phyloP scores from a whole-genome alignment of 2,329 filamentous ascomycete genomes.

The Fusarium virguliforme region DNA sequence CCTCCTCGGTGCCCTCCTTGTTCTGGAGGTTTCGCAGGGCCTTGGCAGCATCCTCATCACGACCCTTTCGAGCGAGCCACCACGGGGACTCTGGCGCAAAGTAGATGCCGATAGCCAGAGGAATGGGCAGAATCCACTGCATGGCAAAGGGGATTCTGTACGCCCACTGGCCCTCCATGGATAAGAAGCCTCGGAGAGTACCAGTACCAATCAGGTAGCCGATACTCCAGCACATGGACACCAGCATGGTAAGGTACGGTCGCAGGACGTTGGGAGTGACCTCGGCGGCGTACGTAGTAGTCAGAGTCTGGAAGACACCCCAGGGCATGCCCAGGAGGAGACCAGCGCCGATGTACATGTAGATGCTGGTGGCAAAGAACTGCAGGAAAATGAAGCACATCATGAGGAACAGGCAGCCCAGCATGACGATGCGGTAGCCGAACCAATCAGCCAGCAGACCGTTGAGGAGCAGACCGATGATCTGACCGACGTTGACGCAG shows the following conservation, averaged over 20 bases:
- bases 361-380: constrained; percentile 62
- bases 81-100: constrained; percentile 67
- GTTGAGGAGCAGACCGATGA: constrained; percentile 66
- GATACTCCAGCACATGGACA: constrained; percentile 66
- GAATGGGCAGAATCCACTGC: constrained; percentile 65
- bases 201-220: constrained; percentile 63
- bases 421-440: constrained; percentile 64
- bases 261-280: constrained; percentile 62
- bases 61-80: constrained; percentile 63
- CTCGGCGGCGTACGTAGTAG: constrained; percentile 66
- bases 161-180: constrained; percentile 60
- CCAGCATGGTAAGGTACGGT: constrained; percentile 64
- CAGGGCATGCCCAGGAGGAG: constrained; percentile 65
- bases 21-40: constrained; percentile 58
- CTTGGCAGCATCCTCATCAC: constrained; percentile 58
- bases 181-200: constrained; percentile 59
- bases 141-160: constrained; percentile 66
- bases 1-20: constrained; percentile 56
- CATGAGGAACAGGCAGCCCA: constrained; percentile 59
- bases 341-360: constrained; percentile 61
- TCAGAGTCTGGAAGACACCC: constrained; percentile 64
- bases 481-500: constrained; percentile 63
- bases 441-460: constrained; percentile 63
- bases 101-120: constrained; percentile 60
- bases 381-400: constrained; percentile 64